Evolutionary conservation across 306 rosid genomes (phyloP).

Genomic region (Vigna trinervia): DNA sequence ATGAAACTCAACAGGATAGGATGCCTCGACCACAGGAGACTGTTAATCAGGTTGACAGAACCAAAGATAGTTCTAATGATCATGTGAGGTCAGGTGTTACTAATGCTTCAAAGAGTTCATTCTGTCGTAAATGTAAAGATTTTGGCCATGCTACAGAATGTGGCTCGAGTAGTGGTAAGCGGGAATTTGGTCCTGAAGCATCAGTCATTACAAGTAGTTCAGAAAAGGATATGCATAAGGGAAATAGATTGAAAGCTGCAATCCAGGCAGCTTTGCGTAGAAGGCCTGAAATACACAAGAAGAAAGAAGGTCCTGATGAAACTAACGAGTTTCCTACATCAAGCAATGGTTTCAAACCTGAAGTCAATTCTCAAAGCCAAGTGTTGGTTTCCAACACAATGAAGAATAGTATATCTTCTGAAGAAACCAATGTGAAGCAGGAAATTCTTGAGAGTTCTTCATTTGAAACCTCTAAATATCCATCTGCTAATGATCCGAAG

Average conservation of each 20-base stretch:
- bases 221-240: slow-evolving; percentile 57
- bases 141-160: slow-evolving; percentile 65
- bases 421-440: slow-evolving; percentile 51
- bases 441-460: slow-evolving; percentile 50
- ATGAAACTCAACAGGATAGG: slow-evolving; percentile 55
- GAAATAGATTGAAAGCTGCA: slow-evolving; percentile 78
- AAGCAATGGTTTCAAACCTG: slow-evolving; percentile 55
- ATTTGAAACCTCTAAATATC: slow-evolving; percentile 46
- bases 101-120: slow-evolving; percentile 52
- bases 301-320: slow-evolving; percentile 60
- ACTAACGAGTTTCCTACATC: slow-evolving; percentile 56
- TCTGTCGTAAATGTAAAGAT: slow-evolving; percentile 72
- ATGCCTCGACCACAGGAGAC: slow-evolving; percentile 53
- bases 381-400: slow-evolving; percentile 49
- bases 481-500: slow-evolving; percentile 47
- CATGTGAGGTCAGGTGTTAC: slow-evolving; percentile 47
- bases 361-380: slow-evolving; percentile 57
- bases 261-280: slow-evolving; percentile 77
- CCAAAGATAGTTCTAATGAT: slow-evolving; percentile 57
- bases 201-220: slow-evolving; percentile 54
- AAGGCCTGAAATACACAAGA: slow-evolving; percentile 82
- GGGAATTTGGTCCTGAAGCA: slow-evolving; percentile 57
- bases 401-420: slow-evolving; percentile 53
- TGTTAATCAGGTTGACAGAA: slow-evolving; percentile 56
- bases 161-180: slow-evolving; percentile 52